phyloP scores from a whole-genome alignment of 2,329 filamentous ascomycete genomes.

The Blumeriella jaapii region DNA sequence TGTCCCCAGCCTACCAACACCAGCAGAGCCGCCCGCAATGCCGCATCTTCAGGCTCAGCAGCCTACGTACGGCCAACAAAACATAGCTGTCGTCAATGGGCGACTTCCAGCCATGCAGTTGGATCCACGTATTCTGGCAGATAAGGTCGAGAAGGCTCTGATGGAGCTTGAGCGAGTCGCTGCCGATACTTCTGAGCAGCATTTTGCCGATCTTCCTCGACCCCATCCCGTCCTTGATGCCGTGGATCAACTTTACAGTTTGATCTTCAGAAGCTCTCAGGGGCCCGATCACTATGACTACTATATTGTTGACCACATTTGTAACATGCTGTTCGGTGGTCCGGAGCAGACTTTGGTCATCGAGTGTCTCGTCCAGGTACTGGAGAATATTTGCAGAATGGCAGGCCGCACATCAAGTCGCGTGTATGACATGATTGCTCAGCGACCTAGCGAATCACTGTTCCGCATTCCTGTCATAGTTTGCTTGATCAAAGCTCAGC shows the following conservation, averaged over 20 bases:
- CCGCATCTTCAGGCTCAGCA: conserved; percentile 38
- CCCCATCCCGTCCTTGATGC: conserved; percentile 49
- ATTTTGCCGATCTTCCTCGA: conserved; percentile 47
- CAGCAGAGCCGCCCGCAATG: conserved; percentile 46
- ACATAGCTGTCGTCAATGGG: conserved; percentile 39
- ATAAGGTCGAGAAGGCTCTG: conserved; percentile 46
- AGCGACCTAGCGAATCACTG: conserved; percentile 43
- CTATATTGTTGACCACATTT: conserved; percentile 49
- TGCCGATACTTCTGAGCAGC: conserved; percentile 42
- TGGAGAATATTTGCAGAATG: conserved; percentile 50
- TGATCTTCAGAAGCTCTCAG: conserved; percentile 52
- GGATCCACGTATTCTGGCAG: conserved; percentile 41
- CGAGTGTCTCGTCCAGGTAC: conserved; percentile 50
- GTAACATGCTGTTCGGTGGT: conserved; percentile 41
- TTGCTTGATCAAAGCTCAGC: conserved; percentile 46
- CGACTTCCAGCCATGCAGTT: conserved; percentile 34
- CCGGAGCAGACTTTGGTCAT: conserved; percentile 42
- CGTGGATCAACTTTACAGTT: conserved; percentile 48
- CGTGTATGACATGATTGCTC: conserved; percentile 43
- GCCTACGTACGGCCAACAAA: conserved; percentile 43
- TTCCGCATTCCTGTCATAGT: conserved; percentile 46
- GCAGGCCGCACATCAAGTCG: conserved; percentile 39
- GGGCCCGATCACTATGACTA: conserved; percentile 48
- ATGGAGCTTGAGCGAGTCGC: conserved; percentile 45
- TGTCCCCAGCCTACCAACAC: conserved; percentile 46